phyloP scores from a whole-genome alignment of 2,329 filamentous ascomycete species.

The Colletotrichum scovillei region DNA sequence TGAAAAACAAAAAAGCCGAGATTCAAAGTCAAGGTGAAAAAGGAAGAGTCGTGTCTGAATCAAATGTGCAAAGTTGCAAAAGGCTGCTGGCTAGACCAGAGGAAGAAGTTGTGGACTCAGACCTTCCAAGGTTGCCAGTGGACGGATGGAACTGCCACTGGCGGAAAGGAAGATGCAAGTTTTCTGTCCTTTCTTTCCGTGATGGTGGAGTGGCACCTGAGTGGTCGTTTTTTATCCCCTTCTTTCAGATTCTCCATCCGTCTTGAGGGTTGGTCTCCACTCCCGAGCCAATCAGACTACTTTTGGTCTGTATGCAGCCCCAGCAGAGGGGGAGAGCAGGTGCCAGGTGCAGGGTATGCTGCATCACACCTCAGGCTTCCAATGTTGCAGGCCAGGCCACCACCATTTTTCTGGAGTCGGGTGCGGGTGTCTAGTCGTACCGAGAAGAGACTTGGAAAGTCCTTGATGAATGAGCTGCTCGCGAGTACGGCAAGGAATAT shows the following conservation, averaged over 20 bases:
- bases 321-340: neutral
- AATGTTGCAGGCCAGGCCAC: neutral
- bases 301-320: neutral
- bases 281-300: neutral
- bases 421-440: neutral
- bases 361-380: neutral
- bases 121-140: too few species aligned
- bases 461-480: too few species aligned
- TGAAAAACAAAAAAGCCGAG: neutral
- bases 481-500: neutral
- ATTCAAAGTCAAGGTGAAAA: neutral
- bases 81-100: neutral
- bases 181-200: slow-evolving; percentile 14
- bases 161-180: slow-evolving; percentile 23
- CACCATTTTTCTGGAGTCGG: neutral
- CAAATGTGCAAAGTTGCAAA: neutral
- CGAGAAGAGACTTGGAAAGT: too few species aligned
- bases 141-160: neutral
- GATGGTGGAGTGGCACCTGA: slow-evolving; percentile 30
- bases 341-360: neutral
- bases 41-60: neutral
- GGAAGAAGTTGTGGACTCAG: neutral
- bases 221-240: slow-evolving; percentile 26
- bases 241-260: neutral
- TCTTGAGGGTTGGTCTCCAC: neutral